phyloP scores from a whole-genome alignment of 2,329 filamentous ascomycete genomes.

The Cladosporium sp. region DNA sequence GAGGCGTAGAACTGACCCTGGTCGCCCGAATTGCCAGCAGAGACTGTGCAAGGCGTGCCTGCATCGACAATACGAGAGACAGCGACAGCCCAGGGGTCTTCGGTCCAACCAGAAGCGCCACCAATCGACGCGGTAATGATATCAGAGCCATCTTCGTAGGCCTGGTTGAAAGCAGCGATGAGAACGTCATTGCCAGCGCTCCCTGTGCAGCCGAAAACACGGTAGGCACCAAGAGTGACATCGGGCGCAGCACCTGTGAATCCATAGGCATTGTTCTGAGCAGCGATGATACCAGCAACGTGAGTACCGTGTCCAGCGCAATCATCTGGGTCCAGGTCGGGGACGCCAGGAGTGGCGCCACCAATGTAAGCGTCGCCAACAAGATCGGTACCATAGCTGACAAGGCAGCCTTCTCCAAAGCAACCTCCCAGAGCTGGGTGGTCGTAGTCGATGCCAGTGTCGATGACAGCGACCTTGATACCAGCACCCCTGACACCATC shows the following conservation, averaged over 20 bases:
- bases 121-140: conserved; percentile 45
- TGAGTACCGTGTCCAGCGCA: conserved; percentile 64
- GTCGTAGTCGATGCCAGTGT: conserved; percentile 58
- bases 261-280: conserved; percentile 55
- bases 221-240: conserved; percentile 59
- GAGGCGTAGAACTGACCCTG: conserved; percentile 52
- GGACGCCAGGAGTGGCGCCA: conserved; percentile 43
- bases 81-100: conserved; percentile 45
- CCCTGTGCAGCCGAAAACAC: conserved; percentile 60
- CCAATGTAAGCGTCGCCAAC: conserved; percentile 54
- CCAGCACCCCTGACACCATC: conserved; percentile 51
- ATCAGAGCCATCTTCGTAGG: conserved; percentile 55
- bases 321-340: conserved; percentile 56
- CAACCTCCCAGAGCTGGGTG: conserved; percentile 66
- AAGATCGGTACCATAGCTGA: conserved; percentile 60
- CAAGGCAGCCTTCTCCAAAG: conserved; percentile 61
- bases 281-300: conserved; percentile 64
- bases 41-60: conserved; percentile 54
- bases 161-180: conserved; percentile 61
- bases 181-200: conserved; percentile 58
- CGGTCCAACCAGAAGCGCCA: conserved; percentile 38
- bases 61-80: conserved; percentile 47
- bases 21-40: conserved; percentile 56
- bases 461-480: conserved; percentile 47
- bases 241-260: conserved; percentile 61